Conservation (phyloP, 2,329 filamentous ascomycete genomes). For the Phialocephala subalpina region DNA sequence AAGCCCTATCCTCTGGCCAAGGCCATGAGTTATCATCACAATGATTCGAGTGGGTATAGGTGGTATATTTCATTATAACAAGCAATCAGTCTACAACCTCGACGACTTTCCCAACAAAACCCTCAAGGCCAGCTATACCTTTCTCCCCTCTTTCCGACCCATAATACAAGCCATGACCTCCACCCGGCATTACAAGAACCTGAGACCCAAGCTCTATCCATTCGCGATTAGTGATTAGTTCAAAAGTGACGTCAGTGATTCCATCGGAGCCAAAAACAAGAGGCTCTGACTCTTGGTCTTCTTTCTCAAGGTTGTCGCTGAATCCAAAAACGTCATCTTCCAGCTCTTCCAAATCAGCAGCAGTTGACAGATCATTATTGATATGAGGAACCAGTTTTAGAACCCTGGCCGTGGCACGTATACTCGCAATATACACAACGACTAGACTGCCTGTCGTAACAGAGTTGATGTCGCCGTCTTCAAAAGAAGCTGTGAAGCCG, state of each 20-base stretch:
- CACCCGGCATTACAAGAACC: slow-evolving; percentile 76
- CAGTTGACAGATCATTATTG: slow-evolving; percentile 32
- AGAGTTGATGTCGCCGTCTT: slow-evolving; percentile 65
- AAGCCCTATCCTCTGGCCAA: too few species aligned
- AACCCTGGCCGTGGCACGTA: slow-evolving; percentile 82
- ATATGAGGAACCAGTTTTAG: slow-evolving; percentile 54
- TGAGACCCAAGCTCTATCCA: slow-evolving; percentile 77
- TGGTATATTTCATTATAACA: neutral
- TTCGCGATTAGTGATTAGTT: slow-evolving; percentile 73
- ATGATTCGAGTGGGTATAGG: neutral
- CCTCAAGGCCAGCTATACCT: slow-evolving; percentile 69
- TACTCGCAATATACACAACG: slow-evolving; percentile 87
- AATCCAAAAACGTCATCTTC: slow-evolving; percentile 64
- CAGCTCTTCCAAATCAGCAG: slow-evolving; percentile 37
- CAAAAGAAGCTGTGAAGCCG: slow-evolving; percentile 76
- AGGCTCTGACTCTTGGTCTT: slow-evolving; percentile 40
- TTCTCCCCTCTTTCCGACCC: slow-evolving; percentile 62
- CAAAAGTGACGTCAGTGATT: slow-evolving; percentile 65
- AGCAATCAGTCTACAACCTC: slow-evolving; percentile 62
- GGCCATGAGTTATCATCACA: neutral
- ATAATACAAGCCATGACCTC: slow-evolving; percentile 65
- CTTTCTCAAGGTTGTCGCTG: slow-evolving; percentile 54
- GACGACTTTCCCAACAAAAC: slow-evolving; percentile 74
- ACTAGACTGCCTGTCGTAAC: slow-evolving; percentile 74
- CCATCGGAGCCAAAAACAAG: slow-evolving; percentile 49